A percentile compares a stretch with the other conserved stretches of the same genome.
Conservation (phyloP, 805 yeast genomes). For the Metschnikowia arizonensis region DNA sequence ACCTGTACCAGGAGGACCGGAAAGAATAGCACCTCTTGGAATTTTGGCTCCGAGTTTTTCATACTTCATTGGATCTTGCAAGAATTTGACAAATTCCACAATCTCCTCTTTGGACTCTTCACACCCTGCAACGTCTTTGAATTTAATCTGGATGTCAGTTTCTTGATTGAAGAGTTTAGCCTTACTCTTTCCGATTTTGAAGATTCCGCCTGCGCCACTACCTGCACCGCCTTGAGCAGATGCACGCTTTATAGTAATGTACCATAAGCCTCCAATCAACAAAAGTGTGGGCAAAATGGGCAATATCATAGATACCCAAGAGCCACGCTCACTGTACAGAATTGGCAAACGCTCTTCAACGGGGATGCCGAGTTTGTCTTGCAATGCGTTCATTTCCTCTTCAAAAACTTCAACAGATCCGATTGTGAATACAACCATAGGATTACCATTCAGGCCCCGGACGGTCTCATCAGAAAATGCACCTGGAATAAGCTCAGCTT, state of each 20-base stretch:
- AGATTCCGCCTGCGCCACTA: slow-evolving; percentile 78
- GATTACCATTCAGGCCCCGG: slow-evolving; percentile 32
- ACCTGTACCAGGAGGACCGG: slow-evolving; percentile 99
- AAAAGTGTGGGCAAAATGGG: slow-evolving; percentile 79
- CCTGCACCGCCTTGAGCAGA: slow-evolving; percentile 42
- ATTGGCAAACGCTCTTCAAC: slow-evolving; percentile 73
- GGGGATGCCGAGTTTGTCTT: slow-evolving; percentile 65
- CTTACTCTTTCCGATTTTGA: slow-evolving; percentile 82
- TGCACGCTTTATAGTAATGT: slow-evolving; percentile 54
- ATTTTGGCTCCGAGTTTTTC: slow-evolving; percentile 94
- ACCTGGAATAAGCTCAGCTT: slow-evolving; percentile 55
- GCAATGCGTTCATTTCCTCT: slow-evolving; percentile 70
- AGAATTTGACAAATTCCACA: slow-evolving; percentile 94
- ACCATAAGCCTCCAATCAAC: slow-evolving; percentile 73
- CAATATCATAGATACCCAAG: slow-evolving; percentile 56
- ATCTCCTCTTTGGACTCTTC: slow-evolving; percentile 96
- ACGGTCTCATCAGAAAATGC: slow-evolving; percentile 41
- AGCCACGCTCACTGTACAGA: slow-evolving; percentile 63
- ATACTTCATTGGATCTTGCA: slow-evolving; percentile 85
- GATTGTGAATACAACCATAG: slow-evolving; percentile 69
- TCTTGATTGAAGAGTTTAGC: slow-evolving; percentile 92
- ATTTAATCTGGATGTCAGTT: slow-evolving; percentile 81
- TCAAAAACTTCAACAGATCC: slow-evolving; percentile 86
- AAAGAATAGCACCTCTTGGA: slow-evolving; percentile 95
- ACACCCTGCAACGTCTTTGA: slow-evolving; percentile 96